Evolutionary conservation across 1,284 basidiomycete genomes (phyloP), one percentile per base, ranked within the genome.

Genomic region (Phellopilus nigrolimitatus): DNA sequence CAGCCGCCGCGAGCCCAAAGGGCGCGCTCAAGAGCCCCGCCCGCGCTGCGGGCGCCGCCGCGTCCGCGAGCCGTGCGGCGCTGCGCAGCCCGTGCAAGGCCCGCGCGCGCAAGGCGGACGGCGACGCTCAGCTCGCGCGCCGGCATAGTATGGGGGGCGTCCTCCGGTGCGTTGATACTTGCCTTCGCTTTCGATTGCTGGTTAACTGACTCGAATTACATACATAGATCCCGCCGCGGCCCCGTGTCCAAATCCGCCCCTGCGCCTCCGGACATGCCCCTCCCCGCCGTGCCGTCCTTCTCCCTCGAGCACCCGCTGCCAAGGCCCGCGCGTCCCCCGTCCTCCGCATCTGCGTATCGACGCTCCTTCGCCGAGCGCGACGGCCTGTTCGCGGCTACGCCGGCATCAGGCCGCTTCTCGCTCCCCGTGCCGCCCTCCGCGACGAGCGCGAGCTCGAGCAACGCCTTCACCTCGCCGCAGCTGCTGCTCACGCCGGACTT

Each of bases 11-110:
- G 3, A 74, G 68, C 8, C 74, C 77, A 2, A 72, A 78, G 62
- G 69, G 68, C 37, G 60, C 66, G 19, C 76, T 82, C 56, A 77
- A 76, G 46, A 79, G 78, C 0, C 75, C 79, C 2, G 56, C 66
- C 6, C 68, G 75, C 27, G 72, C 47, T 33, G 65, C 8, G 3
- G 39, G 48, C 13, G 77, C 73, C 1, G 68, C 68, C 27, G 66
- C 67, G 25, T 78, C 79, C 2, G 59, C 76, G 21, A 74, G 74
- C 44, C 62, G 76, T 19, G 71, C 72, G 24, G 66, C 66, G 21
- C 56, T 67, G 54, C 64, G 66, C 53, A 64, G 62, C 24, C 62
- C 66, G 5, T 60, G 67, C 5, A 37, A 37, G 17, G n/a, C 19
- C 17, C n/a, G 31, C 13, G 30, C 31, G 65, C 42, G 50, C 25